These are phyloP conservation scores for Mangifera indica DNA, from an alignment of 345 rosid genomes.

Conservation along the genomic window DNA sequence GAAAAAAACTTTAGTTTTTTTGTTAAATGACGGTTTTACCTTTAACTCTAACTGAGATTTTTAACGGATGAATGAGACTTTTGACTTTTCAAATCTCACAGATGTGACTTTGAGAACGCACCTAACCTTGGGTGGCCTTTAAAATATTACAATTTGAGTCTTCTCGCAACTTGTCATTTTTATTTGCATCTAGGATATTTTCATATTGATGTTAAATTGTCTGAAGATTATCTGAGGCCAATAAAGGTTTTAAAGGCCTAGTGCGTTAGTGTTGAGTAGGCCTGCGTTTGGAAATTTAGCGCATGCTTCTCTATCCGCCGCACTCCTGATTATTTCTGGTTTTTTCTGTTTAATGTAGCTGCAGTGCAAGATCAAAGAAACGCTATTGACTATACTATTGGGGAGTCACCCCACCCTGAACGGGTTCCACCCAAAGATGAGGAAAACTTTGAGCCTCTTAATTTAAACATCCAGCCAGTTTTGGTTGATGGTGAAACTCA, in stretches of 20 bases:
- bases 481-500: conserved; percentile 39
- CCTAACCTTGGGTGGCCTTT: no score
- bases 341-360: conserved; percentile 33
- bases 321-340: conserved; percentile 23
- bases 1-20: no score
- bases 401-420: conserved; percentile 68
- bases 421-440: conserved; percentile 52
- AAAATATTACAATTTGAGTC: neutral
- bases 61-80: no score
- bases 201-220: neutral
- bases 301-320: neutral
- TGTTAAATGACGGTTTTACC: no score
- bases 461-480: conserved; percentile 35
- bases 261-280: neutral
- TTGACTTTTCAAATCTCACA: no score
- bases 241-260: neutral
- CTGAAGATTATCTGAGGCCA: neutral
- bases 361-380: conserved; percentile 81
- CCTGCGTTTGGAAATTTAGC: neutral
- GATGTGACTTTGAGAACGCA: no score
- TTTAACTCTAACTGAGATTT: no score
- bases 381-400: conserved; percentile 66
- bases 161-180: neutral
- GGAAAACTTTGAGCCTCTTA: conserved; percentile 56
- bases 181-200: neutral